Evolutionary conservation across 139 green algal genomes (phyloP).

Genomic region (Dunaliella primolecta): DNA sequence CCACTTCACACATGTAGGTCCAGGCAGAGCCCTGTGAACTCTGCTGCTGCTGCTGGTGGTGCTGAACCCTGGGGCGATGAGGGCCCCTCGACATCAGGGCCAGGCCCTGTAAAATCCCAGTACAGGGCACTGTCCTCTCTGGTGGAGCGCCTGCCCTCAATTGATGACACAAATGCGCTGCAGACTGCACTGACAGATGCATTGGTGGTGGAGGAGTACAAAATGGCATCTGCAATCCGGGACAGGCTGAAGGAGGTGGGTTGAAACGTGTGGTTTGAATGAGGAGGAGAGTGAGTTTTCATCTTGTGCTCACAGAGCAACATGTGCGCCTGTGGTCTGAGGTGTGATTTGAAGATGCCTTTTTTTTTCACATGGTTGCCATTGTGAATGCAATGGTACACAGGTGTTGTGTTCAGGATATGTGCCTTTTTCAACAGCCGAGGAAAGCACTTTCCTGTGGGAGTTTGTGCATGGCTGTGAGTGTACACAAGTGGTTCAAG

Average conservation of each 20-base stretch:
- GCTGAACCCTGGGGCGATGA: neutral
- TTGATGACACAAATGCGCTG: constrained; percentile 29
- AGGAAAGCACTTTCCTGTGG: neutral
- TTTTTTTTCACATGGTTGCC: too few species aligned
- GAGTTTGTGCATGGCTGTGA: too few species aligned
- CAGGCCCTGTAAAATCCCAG: neutral
- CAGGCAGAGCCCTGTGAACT: neutral
- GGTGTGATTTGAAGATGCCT: too few species aligned
- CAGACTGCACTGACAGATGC: constrained; percentile 69
- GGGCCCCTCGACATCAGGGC: neutral
- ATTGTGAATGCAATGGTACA: too few species aligned
- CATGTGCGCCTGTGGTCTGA: too few species aligned
- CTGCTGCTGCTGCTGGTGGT: neutral
- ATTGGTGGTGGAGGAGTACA: constrained; percentile 67
- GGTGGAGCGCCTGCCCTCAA: neutral
- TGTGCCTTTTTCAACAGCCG: neutral
- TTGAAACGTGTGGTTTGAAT: too few species aligned
- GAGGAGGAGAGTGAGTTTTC: too few species aligned
- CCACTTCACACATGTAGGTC: too few species aligned
- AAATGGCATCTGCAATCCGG: constrained; percentile 42
- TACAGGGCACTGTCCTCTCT: neutral
- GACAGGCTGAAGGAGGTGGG: constrained; percentile 42
- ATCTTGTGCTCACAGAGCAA: too few species aligned
- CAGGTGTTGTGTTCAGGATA: neutral
- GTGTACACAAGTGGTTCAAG: too few species aligned